phyloP scores from a whole-genome alignment of 345 rosid species.

The Eucalyptus erythrocorys region DNA sequence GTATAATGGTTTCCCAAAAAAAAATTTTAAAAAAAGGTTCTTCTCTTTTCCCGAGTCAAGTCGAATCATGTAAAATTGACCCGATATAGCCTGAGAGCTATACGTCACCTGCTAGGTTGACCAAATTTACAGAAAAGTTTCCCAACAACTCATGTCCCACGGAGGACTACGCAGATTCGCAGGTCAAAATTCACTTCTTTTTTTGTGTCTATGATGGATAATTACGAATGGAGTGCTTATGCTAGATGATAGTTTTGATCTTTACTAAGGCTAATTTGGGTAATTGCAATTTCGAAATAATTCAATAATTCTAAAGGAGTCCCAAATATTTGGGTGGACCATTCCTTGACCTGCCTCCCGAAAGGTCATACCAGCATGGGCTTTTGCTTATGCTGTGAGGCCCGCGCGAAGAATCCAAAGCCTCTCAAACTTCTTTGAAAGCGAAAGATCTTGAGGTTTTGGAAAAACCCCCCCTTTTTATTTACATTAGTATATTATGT shows the following conservation, averaged over 20 bases:
- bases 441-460: background rate
- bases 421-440: background rate
- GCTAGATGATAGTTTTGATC: background rate
- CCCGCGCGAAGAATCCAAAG: background rate
- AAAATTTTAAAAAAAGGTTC: rapidly evolving
- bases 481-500: background rate
- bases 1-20: background rate
- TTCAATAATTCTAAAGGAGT: background rate
- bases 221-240: background rate
- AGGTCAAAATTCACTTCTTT: background rate
- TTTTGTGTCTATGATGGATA: background rate
- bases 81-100: background rate
- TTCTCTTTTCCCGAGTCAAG: background rate
- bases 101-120: background rate
- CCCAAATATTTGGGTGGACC: background rate
- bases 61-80: background rate
- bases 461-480: background rate
- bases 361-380: background rate
- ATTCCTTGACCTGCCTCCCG: background rate
- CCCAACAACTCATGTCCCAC: background rate
- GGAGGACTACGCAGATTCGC: background rate
- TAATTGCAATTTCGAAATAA: background rate
- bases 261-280: too few relatives aligned
- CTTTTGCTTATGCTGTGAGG: background rate
- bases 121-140: background rate